Conservation (phyloP, 1,139 yeast genomes). For the Yarrowia galli region DNA sequence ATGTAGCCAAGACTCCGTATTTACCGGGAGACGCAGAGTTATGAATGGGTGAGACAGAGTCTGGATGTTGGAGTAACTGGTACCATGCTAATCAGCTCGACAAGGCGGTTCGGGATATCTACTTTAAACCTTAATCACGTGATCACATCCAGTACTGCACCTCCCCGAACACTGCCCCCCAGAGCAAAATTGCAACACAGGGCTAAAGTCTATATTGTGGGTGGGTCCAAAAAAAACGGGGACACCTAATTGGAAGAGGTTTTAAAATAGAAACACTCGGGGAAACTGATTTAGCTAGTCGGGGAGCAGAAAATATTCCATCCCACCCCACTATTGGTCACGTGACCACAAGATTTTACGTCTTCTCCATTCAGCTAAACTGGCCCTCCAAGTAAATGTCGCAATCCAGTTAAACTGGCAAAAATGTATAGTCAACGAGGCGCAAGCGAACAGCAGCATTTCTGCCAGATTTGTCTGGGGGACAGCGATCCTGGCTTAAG, state of each 20-base stretch:
- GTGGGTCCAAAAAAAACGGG: slow-evolving; percentile 9
- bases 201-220: slow-evolving; percentile 8
- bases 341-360: too few species aligned
- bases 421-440: not conserved
- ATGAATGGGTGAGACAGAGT: not conserved
- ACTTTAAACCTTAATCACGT: not conserved
- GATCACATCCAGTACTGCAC: too few species aligned
- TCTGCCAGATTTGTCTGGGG: slow-evolving; percentile 8
- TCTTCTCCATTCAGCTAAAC: too few species aligned
- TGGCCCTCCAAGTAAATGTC: too few species aligned
- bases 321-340: not conserved
- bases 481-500: not conserved
- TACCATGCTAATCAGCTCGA: too few species aligned
- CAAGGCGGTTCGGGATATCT: not conserved
- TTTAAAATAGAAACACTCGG: not conserved
- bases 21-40: slow-evolving; percentile 1
- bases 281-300: not conserved
- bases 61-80: too few species aligned
- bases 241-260: not conserved
- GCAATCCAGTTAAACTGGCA: not conserved
- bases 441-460: not conserved
- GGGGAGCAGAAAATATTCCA: not conserved
- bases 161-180: too few species aligned
- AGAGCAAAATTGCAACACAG: too few species aligned
- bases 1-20: slow-evolving; percentile 35